phyloP scores from a whole-genome alignment of 495 filamentous ascomycete genomes.

The Hypoxylon rickii region DNA sequence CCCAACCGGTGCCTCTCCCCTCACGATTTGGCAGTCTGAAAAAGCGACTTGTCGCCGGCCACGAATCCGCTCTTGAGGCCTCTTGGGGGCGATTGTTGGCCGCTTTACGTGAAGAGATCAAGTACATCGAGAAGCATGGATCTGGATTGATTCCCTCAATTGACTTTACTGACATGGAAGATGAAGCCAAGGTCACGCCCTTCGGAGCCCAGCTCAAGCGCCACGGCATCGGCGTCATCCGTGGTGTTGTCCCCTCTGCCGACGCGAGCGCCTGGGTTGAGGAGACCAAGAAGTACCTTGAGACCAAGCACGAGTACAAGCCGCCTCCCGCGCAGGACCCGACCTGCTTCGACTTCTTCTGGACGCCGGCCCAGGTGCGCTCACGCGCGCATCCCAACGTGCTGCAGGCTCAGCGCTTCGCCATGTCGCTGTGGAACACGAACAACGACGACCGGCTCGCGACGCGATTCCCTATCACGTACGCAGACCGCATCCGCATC shows the following conservation, averaged over 20 bases:
- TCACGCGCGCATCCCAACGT: constrained; percentile 79
- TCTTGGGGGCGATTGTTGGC: constrained; percentile 75
- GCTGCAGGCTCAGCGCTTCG: constrained; percentile 73
- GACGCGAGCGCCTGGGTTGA: constrained; percentile 63
- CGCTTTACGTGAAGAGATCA: constrained; percentile 61
- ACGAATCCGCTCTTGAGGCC: constrained; percentile 65
- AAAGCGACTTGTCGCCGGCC: constrained; percentile 63
- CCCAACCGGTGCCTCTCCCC: constrained; percentile 73
- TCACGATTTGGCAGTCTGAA: constrained; percentile 81
- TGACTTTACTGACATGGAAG: constrained; percentile 62
- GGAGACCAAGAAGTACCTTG: constrained; percentile 64
- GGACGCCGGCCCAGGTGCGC: constrained; percentile 80
- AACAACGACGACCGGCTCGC: constrained; percentile 63
- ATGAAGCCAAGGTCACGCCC: constrained; percentile 52
- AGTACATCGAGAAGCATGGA: constrained; percentile 54
- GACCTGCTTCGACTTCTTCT: constrained; percentile 91
- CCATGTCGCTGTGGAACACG: constrained; percentile 84
- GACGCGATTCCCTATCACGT: constrained; percentile 69
- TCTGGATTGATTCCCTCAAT: constrained; percentile 66
- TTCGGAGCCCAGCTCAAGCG: constrained; percentile 62
- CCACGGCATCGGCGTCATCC: constrained; percentile 69
- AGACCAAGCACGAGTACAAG: constrained; percentile 56
- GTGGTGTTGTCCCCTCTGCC: constrained; percentile 62
- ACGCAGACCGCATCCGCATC: constrained; percentile 86
- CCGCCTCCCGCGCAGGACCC: constrained; percentile 61